Percentiles rank a stretch among this genome's conserved stretches.
Evolutionary conservation across 257 asterid genomes (phyloP).

Genomic region (Solanum piurae): DNA sequence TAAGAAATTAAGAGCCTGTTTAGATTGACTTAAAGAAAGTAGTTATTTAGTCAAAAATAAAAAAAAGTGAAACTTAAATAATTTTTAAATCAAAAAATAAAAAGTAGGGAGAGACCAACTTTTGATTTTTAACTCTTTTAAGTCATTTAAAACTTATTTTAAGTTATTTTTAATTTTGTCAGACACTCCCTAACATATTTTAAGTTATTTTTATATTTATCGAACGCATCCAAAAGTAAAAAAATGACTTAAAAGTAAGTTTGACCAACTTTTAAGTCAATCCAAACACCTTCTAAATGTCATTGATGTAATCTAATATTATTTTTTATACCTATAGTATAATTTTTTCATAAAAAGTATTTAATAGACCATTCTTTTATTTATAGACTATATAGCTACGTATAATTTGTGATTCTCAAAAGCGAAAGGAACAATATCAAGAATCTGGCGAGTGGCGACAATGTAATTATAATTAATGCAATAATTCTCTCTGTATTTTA

Average conservation of each 20-base stretch:
- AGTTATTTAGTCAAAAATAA: no score
- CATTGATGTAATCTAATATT: not conserved
- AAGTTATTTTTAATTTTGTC: no score
- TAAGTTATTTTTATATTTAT: not conserved
- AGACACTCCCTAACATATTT: no score
- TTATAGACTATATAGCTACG: not conserved
- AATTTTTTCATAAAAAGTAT: not conserved
- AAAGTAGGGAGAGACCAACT: no score
- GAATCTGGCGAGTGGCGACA: not conserved
- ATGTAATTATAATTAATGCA: not conserved
- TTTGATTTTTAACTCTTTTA: no score
- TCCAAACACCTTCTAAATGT: not conserved
- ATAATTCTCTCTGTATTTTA: not conserved
- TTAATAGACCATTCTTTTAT: not conserved
- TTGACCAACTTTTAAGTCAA: no score
- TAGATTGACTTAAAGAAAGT: no score
- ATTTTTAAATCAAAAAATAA: no score
- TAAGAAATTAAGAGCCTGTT: no score
- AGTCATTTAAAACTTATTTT: no score
- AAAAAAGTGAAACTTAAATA: no score
- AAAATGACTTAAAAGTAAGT: not conserved
- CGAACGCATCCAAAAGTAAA: no score
- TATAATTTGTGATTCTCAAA: not conserved
- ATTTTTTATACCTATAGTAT: not conserved
- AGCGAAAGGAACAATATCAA: not conserved